Base-by-base conservation (phyloP, 371 early-diverging fungal genomes). In the Actinomortierella ambigua region DNA sequence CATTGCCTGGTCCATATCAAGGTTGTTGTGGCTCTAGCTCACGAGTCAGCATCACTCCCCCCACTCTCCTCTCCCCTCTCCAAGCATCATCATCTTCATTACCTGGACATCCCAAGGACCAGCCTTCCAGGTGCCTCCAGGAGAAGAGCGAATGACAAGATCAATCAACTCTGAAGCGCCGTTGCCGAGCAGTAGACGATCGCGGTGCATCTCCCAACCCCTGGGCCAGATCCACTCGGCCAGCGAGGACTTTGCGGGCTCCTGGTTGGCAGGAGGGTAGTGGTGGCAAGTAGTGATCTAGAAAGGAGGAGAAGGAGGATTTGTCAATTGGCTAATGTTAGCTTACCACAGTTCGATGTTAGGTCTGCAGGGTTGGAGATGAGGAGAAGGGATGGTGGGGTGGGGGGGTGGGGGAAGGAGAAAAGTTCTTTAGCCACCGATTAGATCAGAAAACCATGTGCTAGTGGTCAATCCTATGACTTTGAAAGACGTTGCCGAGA, bases 111-210 rank as follows among this genome's bases (percentile, higher is more conserved):
- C 82, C 87, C 88, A 92, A 7, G 93, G 94, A 5, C 94, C 90
- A 20, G 93, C 86, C 66, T 91, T 90, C 92, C 92, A 93, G 2
- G 82, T 83, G 24, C 88, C 82, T 7, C 77, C 55, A 18, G 90
- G 86, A 1, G 93, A 87, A 69, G 86, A 80, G 57, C 93, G 85
- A 50, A 89, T 85, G 11, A 93, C 90, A 39, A 93, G 81, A 76
- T 93, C 94, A 64, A 93, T 93, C 56, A 93, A 77, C 76, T 93
- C 94, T 8, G 91, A 91, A 22, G 94, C 94, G 51, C 94, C 94
- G 69, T 93, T 93, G 52, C 94, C 94, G 50, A 93, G 79, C 49
- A 93, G 75, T 50, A 93, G 79, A 27, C 90, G 85, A 69, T 62
- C 79, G 57, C 65, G 63, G 63, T 81, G 81, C 53, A 44, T 69